Percentiles rank a stretch among this genome's conserved stretches.
Evolutionary conservation across 805 yeast genomes (phyloP).

Genomic region (Candida yuanshanica): DNA sequence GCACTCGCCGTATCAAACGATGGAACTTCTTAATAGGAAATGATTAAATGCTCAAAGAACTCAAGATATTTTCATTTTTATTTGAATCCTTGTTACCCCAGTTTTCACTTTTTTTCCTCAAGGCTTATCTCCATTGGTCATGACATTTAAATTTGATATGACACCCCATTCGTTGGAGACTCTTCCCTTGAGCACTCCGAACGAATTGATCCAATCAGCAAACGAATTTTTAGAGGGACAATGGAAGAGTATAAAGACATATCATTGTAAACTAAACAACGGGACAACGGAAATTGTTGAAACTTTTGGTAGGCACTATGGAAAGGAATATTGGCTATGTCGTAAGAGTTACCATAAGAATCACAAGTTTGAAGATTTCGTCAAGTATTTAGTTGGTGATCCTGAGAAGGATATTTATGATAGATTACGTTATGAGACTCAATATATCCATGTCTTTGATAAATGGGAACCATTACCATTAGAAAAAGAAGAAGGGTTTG

Average conservation of each 20-base stretch:
- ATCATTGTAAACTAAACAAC: conserved; percentile 23
- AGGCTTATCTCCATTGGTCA: background rate
- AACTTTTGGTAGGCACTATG: conserved; percentile 25
- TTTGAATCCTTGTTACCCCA: background rate
- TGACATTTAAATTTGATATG: conserved; percentile 16
- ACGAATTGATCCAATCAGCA: conserved; percentile 19
- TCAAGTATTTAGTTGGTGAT: conserved; percentile 27
- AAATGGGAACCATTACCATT: conserved; percentile 21
- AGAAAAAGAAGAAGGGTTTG: conserved; percentile 16
- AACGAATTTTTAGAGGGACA: conserved; percentile 22
- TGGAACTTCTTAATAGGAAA: no score
- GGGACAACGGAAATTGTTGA: conserved; percentile 25
- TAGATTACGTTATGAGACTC: conserved; percentile 28
- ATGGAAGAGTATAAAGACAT: conserved; percentile 31
- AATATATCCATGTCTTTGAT: conserved; percentile 30
- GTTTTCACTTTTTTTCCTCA: background rate
- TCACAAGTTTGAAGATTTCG: conserved; percentile 21
- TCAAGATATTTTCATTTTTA: background rate
- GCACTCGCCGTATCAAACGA: no score
- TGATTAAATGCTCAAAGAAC: no score
- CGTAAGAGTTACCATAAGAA: conserved; percentile 24
- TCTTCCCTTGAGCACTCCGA: conserved; percentile 14
- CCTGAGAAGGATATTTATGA: conserved; percentile 14
- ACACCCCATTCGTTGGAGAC: conserved; percentile 9
- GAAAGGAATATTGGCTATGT: conserved; percentile 30